Base-by-base conservation (phyloP, 768 basidiomycete genomes). In the Agaricus subrufescens region DNA sequence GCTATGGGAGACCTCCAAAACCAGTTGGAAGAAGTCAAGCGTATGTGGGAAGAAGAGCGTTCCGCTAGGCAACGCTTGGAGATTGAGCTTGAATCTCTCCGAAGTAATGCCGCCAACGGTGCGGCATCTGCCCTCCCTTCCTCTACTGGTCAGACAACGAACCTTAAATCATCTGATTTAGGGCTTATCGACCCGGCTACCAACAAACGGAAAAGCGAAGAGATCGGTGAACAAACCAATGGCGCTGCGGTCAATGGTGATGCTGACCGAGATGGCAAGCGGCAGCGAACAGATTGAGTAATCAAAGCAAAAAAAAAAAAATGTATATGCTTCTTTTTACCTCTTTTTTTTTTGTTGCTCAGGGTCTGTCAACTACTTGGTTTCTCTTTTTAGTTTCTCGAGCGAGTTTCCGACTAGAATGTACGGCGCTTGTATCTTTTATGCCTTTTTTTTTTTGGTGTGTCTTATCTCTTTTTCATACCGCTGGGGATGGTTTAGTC, bases 1-100 rank as follows among this genome's bases (percentile, higher is more conserved):
- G 90, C 89, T 2, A 90, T 91, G 90, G 88, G 87, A 5, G 90
- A 91, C 62, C 71, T 91, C 55, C 89, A 92, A 68, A 82, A 84
- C 12, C 90, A 92, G 66, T 75, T 93, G 10, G 91, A 91, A 63
- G 91, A 92, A 69, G 76, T 88, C 67, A 83, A 87, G 65, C 75
- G 87, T n/a, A 62, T 85, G 65, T 91, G 89, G 86, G 90, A 91
- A 51, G 86, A 89, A 61, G 91, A 92, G 67, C 78, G 86, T 19
- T 72, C 73, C 52, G 75, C 73, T 3, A 75, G 87, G 31, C 74
- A 81, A 67, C 71, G 86, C 37, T 73, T 80, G 0, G 86, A 90
- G 69, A 71, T 70, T n/a, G 89, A 91, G 65, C 70, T 90, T 12
- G 81, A 84, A 48, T 71, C 75, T 34, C 65, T 88, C 15, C 73